Evolutionary conservation across 2,329 filamentous ascomycete genomes (phyloP).

Genomic region (Fusarium guadeloupense): DNA sequence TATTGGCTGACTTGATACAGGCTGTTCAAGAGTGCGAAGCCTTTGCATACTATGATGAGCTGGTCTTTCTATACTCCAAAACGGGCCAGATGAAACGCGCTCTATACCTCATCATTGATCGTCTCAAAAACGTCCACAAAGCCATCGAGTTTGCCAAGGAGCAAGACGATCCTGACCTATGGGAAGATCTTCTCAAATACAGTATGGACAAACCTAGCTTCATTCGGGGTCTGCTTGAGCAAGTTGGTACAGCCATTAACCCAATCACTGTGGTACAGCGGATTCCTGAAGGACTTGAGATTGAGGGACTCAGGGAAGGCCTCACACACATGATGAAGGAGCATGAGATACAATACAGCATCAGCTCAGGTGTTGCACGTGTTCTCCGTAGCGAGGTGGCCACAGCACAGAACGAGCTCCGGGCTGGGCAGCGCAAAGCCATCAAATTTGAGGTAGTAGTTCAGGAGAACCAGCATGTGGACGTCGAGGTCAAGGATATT

Average conservation of each 20-base stretch:
- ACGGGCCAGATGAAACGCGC: constrained; percentile 94
- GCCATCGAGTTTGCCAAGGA: constrained; percentile 95
- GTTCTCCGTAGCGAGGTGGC: constrained; percentile 90
- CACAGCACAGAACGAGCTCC: constrained; percentile 80
- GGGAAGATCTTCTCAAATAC: constrained; percentile 94
- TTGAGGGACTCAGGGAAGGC: constrained; percentile 88
- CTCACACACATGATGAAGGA: constrained; percentile 92
- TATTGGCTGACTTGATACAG: constrained; percentile 47
- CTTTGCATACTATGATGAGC: constrained; percentile 83
- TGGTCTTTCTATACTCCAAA: constrained; percentile 96
- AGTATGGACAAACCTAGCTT: constrained; percentile 98
- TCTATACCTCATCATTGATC: constrained; percentile 90
- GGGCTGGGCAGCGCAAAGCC: constrained; percentile 81
- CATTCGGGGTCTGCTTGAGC: constrained; percentile 89
- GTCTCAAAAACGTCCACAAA: constrained; percentile 88
- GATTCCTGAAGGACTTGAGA: constrained; percentile 92
- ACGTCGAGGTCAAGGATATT: constrained; percentile 54
- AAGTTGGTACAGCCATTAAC: constrained; percentile 93
- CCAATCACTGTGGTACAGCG: constrained; percentile 88
- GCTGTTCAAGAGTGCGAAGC: constrained; percentile 81
- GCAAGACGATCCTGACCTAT: constrained; percentile 89
- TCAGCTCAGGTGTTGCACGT: constrained; percentile 86
- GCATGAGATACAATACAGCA: constrained; percentile 93
- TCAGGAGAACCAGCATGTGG: constrained; percentile 54
- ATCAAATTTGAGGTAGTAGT: constrained; percentile 85